These are phyloP conservation scores for Chlamydomonas reinhardtii DNA, from an alignment of 163 green algal genomes.

Conservation along the genomic window DNA sequence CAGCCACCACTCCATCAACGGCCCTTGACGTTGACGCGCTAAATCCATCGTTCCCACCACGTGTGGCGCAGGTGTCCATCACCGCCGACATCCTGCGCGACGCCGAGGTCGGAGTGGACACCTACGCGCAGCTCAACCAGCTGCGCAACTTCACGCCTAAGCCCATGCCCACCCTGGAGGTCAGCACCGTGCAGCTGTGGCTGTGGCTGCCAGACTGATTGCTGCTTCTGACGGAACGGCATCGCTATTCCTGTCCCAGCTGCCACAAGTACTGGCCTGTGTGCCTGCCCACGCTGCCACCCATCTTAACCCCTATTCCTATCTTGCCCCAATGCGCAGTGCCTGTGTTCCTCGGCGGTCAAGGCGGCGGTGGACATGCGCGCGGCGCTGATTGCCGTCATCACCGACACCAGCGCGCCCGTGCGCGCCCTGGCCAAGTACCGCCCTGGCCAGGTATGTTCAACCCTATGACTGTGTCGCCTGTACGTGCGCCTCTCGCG, in stretches of 20 bases:
- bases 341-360: conserved; percentile 46
- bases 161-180: conserved; percentile 68
- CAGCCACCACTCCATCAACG: no score
- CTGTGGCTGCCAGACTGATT: not conserved
- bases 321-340: not conserved
- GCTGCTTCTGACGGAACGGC: no score
- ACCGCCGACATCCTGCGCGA: conserved; percentile 75
- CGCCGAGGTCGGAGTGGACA: conserved; percentile 68
- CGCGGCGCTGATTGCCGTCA: conserved; percentile 54
- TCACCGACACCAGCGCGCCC: conserved; percentile 52
- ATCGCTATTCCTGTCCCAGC: no score
- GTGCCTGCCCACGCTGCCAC: no score
- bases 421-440: conserved; percentile 69
- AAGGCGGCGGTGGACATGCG: conserved; percentile 51
- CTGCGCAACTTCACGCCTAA: conserved; percentile 65
- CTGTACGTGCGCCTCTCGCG: not conserved
- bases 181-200: conserved; percentile 20
- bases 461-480: no score
- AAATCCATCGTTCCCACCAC: no score
- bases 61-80: conserved; percentile 51
- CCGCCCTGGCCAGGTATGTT: conserved; percentile 41
- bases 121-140: conserved; percentile 54
- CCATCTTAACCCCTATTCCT: no score
- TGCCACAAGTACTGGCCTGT: no score
- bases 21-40: no score